Percentiles rank a stretch among this genome's conserved stretches.
These are phyloP conservation scores for Saksenaea oblongispora DNA, from an alignment of 371 early-diverging fungal species.

Conservation along the genomic window DNA sequence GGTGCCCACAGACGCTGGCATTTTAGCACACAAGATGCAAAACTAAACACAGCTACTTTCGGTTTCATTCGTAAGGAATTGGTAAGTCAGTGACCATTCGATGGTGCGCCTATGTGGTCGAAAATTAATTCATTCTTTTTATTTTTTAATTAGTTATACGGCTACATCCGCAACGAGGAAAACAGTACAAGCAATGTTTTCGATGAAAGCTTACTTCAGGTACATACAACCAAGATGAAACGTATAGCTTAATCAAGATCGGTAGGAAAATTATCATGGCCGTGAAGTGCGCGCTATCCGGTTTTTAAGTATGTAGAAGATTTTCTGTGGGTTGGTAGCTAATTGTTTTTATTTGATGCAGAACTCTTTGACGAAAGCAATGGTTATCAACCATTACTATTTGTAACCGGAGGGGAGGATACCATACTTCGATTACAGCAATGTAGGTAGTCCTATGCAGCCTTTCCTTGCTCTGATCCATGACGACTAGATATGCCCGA, in stretches of 20 bases:
- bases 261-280: constrained; percentile 53
- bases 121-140: background rate
- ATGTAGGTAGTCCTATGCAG: constrained; percentile 14
- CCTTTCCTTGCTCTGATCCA: background rate
- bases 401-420: constrained; percentile 57
- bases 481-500: constrained; percentile 24
- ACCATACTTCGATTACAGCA: constrained; percentile 50
- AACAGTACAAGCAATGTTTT: constrained; percentile 40
- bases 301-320: constrained; percentile 27
- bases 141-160: constrained; percentile 34
- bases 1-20: constrained; percentile 65
- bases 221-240: background rate
- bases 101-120: background rate
- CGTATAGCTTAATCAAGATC: background rate
- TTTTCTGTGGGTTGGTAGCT: constrained; percentile 25
- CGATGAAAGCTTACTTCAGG: constrained; percentile 51
- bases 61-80: constrained; percentile 57
- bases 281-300: constrained; percentile 58
- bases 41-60: constrained; percentile 49
- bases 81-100: constrained; percentile 16
- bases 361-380: constrained; percentile 22
- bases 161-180: constrained; percentile 48
- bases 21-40: constrained; percentile 48
- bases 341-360: constrained; percentile 24
- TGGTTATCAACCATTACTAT: constrained; percentile 25